Conservation (phyloP, 345 rosid genomes). For the Microcos paniculata region DNA sequence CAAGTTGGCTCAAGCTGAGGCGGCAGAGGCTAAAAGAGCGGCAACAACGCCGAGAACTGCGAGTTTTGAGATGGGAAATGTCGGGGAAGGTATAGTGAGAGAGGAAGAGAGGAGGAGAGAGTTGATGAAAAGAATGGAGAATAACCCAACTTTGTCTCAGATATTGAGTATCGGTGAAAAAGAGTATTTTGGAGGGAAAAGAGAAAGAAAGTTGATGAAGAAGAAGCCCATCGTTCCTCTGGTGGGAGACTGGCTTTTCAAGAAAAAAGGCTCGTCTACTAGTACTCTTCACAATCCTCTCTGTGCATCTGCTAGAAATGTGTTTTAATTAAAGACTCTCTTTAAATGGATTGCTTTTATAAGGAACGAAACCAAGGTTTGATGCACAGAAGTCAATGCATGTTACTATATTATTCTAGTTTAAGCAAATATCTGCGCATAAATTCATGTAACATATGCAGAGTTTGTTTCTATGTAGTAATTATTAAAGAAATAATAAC, state of each 20-base stretch:
- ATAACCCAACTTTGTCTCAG: constrained; percentile 51
- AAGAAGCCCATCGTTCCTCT: constrained; percentile 87
- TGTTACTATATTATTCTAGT: too few relatives aligned
- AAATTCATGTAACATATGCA: too few relatives aligned
- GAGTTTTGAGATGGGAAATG: constrained; percentile 22
- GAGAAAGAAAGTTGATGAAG: constrained; percentile 42
- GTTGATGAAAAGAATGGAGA: constrained; percentile 43
- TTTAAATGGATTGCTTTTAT: neutral
- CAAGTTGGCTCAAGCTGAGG: constrained; percentile 64
- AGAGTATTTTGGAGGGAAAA: constrained; percentile 24
- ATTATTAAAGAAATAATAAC: too few relatives aligned
- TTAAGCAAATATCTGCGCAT: too few relatives aligned
- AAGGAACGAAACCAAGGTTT: too few relatives aligned
- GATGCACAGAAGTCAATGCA: neutral
- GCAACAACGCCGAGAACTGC: constrained; percentile 9
- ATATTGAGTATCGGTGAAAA: constrained; percentile 52
- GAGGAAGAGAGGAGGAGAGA: constrained; percentile 49
- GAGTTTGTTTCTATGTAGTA: too few relatives aligned
- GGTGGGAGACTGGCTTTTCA: constrained; percentile 59
- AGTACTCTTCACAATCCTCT: constrained; percentile 30
- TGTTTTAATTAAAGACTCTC: constrained; percentile 19
- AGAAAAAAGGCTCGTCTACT: constrained; percentile 39
- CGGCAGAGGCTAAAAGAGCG: constrained; percentile 47
- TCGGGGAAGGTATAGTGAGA: constrained; percentile 10
- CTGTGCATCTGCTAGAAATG: constrained; percentile 39